Conservation (phyloP, 768 basidiomycete genomes). For the Tulasnella sp. region DNA sequence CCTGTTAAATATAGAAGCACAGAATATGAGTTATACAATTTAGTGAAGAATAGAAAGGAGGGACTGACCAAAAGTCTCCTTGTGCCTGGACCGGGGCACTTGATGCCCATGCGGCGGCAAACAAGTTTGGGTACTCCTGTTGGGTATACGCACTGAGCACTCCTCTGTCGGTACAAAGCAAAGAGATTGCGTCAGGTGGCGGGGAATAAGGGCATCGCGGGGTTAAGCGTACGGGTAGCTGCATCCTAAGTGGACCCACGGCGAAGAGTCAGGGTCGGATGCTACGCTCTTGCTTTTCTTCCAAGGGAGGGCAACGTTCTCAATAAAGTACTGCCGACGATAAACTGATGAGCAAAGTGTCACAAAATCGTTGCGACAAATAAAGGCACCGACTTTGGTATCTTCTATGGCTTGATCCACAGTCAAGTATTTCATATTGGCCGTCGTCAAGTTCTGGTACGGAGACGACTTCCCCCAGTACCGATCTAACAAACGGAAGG, state of each 20-base stretch:
- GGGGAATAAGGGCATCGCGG: no score
- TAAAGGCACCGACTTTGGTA: not conserved
- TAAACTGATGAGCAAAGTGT: no score
- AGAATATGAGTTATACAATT: not conserved
- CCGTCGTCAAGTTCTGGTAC: not conserved
- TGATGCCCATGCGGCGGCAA: constrained; percentile 19
- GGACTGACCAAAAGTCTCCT: constrained; percentile 12
- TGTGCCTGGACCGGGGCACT: constrained; percentile 15
- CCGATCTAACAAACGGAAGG: constrained; percentile 1
- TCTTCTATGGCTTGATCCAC: constrained; percentile 12
- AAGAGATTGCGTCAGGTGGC: not conserved
- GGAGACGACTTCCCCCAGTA: constrained; percentile 15
- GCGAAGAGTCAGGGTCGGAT: not conserved
- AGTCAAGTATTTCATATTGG: not conserved
- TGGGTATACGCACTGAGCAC: constrained; percentile 14
- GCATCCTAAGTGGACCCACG: constrained; percentile 15
- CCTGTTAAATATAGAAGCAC: not conserved
- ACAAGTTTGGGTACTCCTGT: constrained; percentile 6
- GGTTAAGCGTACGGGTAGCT: constrained; percentile 4
- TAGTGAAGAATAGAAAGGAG: not conserved
- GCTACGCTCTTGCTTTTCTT: not conserved
- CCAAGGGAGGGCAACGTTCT: constrained; percentile 17
- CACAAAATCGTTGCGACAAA: no score
- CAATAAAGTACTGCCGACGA: constrained; percentile 19
- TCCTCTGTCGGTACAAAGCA: not conserved